Conservation (phyloP, 495 filamentous ascomycete species). For the Penicillium soppii region DNA sequence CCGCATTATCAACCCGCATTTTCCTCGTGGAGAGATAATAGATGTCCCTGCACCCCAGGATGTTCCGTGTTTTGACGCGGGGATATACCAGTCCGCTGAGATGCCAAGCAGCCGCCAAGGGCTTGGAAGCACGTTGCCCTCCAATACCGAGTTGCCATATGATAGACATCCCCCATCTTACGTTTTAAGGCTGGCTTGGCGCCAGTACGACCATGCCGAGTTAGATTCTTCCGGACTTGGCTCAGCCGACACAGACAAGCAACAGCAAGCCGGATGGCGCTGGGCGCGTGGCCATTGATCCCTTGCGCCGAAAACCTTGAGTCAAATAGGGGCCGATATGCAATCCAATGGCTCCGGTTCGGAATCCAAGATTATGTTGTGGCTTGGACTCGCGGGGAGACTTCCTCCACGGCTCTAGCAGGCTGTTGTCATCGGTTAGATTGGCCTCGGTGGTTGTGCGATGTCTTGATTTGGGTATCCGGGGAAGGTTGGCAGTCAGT, state of each 20-base stretch:
- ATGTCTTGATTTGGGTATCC: not conserved
- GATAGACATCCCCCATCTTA: slow-evolving; percentile 7
- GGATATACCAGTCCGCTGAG: slow-evolving; percentile 8
- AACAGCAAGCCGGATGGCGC: slow-evolving; percentile 8
- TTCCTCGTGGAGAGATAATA: slow-evolving; percentile 5
- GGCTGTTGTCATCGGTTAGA: slow-evolving; percentile 1
- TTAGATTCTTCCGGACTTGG: slow-evolving; percentile 18
- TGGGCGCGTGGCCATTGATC: slow-evolving; percentile 17
- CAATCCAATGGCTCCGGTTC: not conserved
- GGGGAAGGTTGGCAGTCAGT: not conserved
- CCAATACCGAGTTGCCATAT: slow-evolving; percentile 12
- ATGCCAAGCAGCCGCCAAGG: slow-evolving; percentile 23
- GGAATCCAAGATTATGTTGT: not conserved
- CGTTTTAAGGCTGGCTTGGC: slow-evolving; percentile 16
- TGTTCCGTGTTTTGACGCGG: slow-evolving; percentile 7
- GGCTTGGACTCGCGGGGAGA: not conserved
- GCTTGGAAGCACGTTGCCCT: slow-evolving; percentile 11
- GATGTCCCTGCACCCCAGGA: slow-evolving; percentile 1
- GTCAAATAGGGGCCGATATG: slow-evolving; percentile 3
- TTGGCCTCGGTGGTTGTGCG: not conserved
- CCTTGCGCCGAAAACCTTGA: slow-evolving; percentile 1
- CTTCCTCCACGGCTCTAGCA: not conserved
- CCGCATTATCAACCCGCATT: slow-evolving; percentile 17
- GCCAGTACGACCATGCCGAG: slow-evolving; percentile 8
- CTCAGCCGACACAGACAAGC: slow-evolving; percentile 1